Evolutionary conservation across 768 basidiomycete genomes (phyloP), one percentile per base, ranked within the genome.

Genomic region (Rhizopogon rudus): DNA sequence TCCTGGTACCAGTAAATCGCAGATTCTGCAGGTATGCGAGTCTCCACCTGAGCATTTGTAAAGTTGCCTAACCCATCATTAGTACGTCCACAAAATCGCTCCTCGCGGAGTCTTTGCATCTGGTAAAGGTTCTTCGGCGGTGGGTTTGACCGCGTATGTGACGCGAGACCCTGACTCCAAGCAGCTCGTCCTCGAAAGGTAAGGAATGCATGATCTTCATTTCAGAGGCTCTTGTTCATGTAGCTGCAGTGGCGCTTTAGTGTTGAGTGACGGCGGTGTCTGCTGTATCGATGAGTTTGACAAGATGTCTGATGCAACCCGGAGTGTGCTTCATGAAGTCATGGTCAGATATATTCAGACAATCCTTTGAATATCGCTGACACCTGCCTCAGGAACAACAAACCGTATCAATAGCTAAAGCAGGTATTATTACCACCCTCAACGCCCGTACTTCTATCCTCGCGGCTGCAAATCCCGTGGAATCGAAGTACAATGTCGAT

Each of bases 221-320:
- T n/a, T 2, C 20, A 0, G 14, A 40, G 29, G 17, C 10, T 29
- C 37, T 46, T 17, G 48, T 51, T 57, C 14, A 60, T 33, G 20
- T 6, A 55, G 28, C 51, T 51, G 12, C 60, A 93, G 93, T 74
- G 95, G 95, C 57, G 95, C 95, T 0, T 83, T 98, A 10, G 95
- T 97, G 1, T 73, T 98, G 57, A 92, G 90, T 67, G 96, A 98
- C 61, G 96, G 96, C 1, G 96, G 95, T 68, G 93, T 98, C 5
- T 98, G 94, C 68, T 98, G 96, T 67, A 98, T 98, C 61, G 96
- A 98, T 62, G 96, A 98, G 71, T 98, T 99, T 63, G 97, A 99
- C 75, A 99, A 99, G 72, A 99, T 99, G 97, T 94, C 95, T 37
- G 88, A 98, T 57, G 84, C 91, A 5, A 98, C 97, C 43, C 87